Base-by-base conservation (phyloP, 768 basidiomycete species). In the Amyloporia xantha region DNA sequence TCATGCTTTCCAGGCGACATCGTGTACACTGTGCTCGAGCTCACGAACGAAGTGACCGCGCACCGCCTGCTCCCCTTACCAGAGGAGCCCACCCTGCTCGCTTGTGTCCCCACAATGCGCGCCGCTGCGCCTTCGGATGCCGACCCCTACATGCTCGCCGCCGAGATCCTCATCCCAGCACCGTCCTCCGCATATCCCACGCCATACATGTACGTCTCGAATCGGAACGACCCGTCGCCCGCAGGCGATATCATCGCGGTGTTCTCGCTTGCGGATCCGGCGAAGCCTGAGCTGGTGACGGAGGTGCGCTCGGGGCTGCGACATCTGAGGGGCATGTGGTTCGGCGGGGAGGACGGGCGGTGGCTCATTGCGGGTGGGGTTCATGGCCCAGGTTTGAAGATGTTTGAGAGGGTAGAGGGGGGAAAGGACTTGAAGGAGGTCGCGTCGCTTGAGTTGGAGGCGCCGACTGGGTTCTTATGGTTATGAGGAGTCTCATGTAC, bases 171-270 rank as follows among this genome's bases (percentile, higher is more conserved):
- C 47, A 68, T 86, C 49, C 79, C 84, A 0, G 58, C 66, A 5
- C 69, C 79, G 11, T 81, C 79, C 52, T 36, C 66, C 5, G 59
- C 72, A 2, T 84, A 73, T 66, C 70, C 80, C 0, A 69, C 66
- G 0, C 71, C 77, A 2, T 83, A 83, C 62, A 66, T 90, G 13
- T 91, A 88, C 59, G 67, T 78, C 10, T 84, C 87, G 3, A 91
- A 90, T 64, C 74, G 89, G 26, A 82, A 88, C 56, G 81, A 87
- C 57, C 81, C 81, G 4, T 74, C 78, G 19, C 69, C 78, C 0
- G 78, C 74, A 40, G 86, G 88, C 20, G 88, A 91, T 62, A 77
- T 77, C 25, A 78, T 91, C 53, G 74, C 86, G 4, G 75, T 90
- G 26, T 89, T 84, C 66, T 70, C 76, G 5, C 70, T 82, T 37